Conservation (phyloP, 306 rosid species). For the Datisca glomerata region DNA sequence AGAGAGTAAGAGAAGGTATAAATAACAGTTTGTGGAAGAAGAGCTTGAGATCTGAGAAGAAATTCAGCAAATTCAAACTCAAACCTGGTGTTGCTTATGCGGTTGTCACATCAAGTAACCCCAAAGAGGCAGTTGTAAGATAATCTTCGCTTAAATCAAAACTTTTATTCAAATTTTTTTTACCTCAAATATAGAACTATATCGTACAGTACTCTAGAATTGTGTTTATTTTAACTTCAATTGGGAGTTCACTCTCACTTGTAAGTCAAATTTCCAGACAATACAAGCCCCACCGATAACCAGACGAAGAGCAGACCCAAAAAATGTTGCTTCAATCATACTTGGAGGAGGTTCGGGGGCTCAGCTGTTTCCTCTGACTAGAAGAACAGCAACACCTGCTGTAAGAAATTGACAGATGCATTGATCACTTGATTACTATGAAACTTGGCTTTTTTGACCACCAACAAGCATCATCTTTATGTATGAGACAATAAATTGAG, state of each 20-base stretch:
- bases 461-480: neutral
- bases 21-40: conserved; percentile 24
- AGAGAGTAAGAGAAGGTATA: conserved; percentile 35
- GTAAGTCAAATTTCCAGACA: conserved; percentile 26
- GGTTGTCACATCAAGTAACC: conserved; percentile 43
- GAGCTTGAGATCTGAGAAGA: conserved; percentile 31
- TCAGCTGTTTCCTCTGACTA: conserved; percentile 83
- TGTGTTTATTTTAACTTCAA: no score
- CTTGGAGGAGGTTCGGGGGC: conserved; percentile 83
- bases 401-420: conserved; percentile 31
- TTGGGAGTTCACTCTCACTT: neutral
- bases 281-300: conserved; percentile 41
- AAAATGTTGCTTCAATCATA: conserved; percentile 70
- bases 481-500: neutral
- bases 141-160: neutral
- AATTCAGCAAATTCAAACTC: conserved; percentile 22
- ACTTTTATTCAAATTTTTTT: neutral
- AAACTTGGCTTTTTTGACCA: neutral
- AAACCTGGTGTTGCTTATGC: conserved; percentile 41
- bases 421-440: neutral
- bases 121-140: conserved; percentile 48
- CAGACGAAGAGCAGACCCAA: conserved; percentile 52
- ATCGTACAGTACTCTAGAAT: no score
- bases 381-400: conserved; percentile 71
- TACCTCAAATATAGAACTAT: no score